Conservation (phyloP, 768 basidiomycete species). For the Galerina marginata region DNA sequence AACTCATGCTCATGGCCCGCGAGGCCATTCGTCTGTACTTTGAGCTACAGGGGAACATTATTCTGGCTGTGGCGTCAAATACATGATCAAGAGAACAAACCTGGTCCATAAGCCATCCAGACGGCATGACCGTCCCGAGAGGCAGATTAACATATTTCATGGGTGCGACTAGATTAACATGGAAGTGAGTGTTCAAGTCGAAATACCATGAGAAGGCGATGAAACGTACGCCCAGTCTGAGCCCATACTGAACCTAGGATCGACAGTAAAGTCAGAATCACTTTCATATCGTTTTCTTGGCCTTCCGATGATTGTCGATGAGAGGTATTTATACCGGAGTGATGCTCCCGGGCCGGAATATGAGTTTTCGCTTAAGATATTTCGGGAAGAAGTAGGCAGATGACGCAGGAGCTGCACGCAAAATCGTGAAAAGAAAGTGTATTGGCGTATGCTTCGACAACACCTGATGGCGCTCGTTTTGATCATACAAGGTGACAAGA, state of each 20-base stretch:
- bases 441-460: too few species aligned
- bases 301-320: background rate
- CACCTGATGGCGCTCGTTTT: too few species aligned
- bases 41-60: constrained; percentile 31
- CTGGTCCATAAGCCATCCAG: constrained; percentile 51
- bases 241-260: constrained; percentile 6
- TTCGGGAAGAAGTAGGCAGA: too few species aligned
- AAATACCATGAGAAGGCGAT: too few species aligned
- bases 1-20: constrained; percentile 52
- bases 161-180: constrained; percentile 39
- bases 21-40: constrained; percentile 47
- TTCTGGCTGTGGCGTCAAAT: background rate
- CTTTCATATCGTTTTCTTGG: constrained; percentile 9
- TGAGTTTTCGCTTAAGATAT: background rate
- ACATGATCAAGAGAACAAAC: constrained; percentile 21
- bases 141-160: constrained; percentile 47
- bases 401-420: too few species aligned
- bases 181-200: background rate
- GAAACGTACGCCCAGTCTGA: constrained; percentile 34
- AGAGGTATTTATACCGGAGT: constrained; percentile 12
- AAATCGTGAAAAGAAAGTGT: too few species aligned
- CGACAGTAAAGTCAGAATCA: constrained; percentile 2
- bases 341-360: constrained; percentile 14
- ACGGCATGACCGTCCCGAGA: constrained; percentile 42
- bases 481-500: too few species aligned